phyloP scores from a whole-genome alignment of 768 basidiomycete genomes.

The Pulveroboletus sp. region DNA sequence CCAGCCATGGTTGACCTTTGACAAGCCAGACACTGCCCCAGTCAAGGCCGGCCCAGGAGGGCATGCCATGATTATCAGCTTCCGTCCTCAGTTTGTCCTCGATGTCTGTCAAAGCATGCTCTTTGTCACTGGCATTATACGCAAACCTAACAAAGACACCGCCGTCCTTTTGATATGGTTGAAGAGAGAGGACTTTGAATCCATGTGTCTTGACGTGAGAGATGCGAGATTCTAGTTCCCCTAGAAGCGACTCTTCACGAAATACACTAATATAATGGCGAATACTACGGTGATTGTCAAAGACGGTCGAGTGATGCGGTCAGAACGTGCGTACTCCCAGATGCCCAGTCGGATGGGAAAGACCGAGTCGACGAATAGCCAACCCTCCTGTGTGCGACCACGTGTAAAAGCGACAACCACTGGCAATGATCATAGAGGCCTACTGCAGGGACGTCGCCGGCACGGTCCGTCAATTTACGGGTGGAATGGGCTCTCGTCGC shows the following conservation, averaged over 20 bases:
- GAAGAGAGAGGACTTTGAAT: conserved; percentile 58
- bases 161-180: conserved; percentile 74
- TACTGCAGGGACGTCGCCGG: conserved; percentile 7
- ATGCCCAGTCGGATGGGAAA: conserved; percentile 67
- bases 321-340: conserved; percentile 58
- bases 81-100: conserved; percentile 44
- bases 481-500: neutral
- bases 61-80: conserved; percentile 45
- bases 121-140: conserved; percentile 41
- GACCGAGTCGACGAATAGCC: conserved; percentile 72
- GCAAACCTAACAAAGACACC: conserved; percentile 78
- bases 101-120: conserved; percentile 43
- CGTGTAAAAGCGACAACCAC: conserved; percentile 4
- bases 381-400: conserved; percentile 39
- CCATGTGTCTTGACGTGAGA: conserved; percentile 47
- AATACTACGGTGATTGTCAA: conserved; percentile 38
- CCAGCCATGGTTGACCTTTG: conserved; percentile 74
- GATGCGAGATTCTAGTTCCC: conserved; percentile 43
- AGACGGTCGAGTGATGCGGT: neutral
- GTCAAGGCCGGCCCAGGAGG: conserved; percentile 56
- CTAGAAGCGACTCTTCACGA: conserved; percentile 55
- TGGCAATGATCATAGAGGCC: conserved; percentile 12
- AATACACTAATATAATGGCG: conserved; percentile 61
- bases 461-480: conserved; percentile 10
- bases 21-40: conserved; percentile 64